phyloP scores from a whole-genome alignment of 345 rosid genomes.

The Boechera divaricarpa region DNA sequence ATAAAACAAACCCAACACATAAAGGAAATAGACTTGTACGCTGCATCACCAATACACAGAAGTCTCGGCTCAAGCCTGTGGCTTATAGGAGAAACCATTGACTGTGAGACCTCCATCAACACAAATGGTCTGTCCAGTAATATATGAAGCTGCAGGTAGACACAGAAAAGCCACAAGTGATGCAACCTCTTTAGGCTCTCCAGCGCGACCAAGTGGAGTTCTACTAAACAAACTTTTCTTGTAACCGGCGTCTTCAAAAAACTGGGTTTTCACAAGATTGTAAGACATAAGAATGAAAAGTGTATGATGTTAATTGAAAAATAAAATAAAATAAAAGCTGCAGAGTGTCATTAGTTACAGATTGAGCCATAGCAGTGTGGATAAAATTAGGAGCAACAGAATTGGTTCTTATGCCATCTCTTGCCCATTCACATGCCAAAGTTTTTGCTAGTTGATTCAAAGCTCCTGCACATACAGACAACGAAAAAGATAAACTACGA shows the following conservation, averaged over 20 bases:
- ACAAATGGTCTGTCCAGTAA: slow-evolving; percentile 39
- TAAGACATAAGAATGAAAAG: not conserved
- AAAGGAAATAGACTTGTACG: not conserved
- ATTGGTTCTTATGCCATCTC: slow-evolving; percentile 16
- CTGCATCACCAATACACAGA: not conserved
- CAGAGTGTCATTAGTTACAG: not conserved
- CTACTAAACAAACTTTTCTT: not conserved
- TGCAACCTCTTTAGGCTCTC: slow-evolving; percentile 27
- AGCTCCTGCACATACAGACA: slow-evolving; percentile 2
- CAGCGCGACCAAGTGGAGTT: slow-evolving; percentile 34
- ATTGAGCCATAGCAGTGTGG: not conserved
- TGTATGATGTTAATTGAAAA: not conserved
- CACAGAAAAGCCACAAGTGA: slow-evolving; percentile 25
- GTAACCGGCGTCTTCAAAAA: not conserved
- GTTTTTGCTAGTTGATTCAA: slow-evolving; percentile 21
- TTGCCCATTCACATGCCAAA: slow-evolving; percentile 39
- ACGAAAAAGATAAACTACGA: not conserved
- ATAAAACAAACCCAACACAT: not conserved
- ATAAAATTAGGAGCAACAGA: slow-evolving; percentile 29
- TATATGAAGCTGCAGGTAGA: slow-evolving; percentile 30
- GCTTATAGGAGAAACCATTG: slow-evolving; percentile 26
- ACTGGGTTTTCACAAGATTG: slow-evolving; percentile 11
- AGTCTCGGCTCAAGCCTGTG: slow-evolving; percentile 2
- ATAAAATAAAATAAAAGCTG: too few species aligned
- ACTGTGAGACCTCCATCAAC: slow-evolving; percentile 37